Evolutionary conservation across 768 basidiomycete species (phyloP).

Genomic region (Boletellus sp.): DNA sequence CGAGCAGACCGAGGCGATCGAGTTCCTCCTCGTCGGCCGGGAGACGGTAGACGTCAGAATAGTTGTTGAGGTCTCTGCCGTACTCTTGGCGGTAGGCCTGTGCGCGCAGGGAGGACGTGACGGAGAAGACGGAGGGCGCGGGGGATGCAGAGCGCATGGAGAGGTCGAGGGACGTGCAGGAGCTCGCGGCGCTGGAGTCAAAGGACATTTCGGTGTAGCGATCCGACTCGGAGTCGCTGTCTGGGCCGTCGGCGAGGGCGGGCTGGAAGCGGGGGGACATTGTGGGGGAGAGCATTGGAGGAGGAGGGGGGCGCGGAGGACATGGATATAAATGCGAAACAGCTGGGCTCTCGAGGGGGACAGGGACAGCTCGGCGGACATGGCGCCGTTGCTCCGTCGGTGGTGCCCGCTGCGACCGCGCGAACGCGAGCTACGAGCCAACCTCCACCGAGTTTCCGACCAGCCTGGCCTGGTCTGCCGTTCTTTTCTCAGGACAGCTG

Average conservation of each 20-base stretch:
- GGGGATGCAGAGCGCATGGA: conserved; percentile 68
- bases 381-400: conserved; percentile 31
- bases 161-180: conserved; percentile 54
- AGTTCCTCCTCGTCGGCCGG: conserved; percentile 80
- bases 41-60: conserved; percentile 73
- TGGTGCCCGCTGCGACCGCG: conserved; percentile 28
- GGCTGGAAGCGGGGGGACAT: conserved; percentile 14
- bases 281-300: conserved; percentile 8
- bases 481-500: conserved; percentile 3
- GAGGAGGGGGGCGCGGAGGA: not conserved
- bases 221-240: conserved; percentile 45
- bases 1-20: conserved; percentile 55
- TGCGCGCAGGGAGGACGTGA: conserved; percentile 60
- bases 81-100: conserved; percentile 61
- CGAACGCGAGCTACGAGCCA: conserved; percentile 12
- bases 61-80: conserved; percentile 69
- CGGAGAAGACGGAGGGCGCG: conserved; percentile 61
- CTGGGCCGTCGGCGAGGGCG: conserved; percentile 37
- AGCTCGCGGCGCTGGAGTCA: conserved; percentile 40
- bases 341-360: conserved; percentile 5
- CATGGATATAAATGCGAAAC: conserved; percentile 24
- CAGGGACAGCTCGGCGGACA: conserved; percentile 30
- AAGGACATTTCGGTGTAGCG: conserved; percentile 42
- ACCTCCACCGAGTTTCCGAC: not conserved
- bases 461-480: not conserved